A percentile compares a stretch with the other conserved stretches of the same genome.
Evolutionary conservation across 345 rosid species (phyloP).

Genomic region (Stellera chamaejasme): DNA sequence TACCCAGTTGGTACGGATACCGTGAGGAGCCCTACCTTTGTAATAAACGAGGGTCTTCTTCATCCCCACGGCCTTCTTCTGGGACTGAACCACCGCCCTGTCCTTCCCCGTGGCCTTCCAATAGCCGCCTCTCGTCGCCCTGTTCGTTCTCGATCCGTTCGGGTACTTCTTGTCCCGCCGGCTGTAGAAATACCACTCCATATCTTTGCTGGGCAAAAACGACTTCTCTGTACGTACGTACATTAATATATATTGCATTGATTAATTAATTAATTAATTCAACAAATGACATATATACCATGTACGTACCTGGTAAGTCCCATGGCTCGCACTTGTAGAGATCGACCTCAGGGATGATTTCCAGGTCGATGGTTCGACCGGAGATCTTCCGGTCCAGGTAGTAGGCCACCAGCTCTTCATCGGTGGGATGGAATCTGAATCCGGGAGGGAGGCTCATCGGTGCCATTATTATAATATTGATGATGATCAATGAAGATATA

Average conservation of each 20-base stretch:
- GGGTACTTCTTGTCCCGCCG: slow-evolving; percentile 76
- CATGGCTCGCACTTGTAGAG: slow-evolving; percentile 79
- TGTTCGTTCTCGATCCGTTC: slow-evolving; percentile 67
- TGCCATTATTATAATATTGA: slow-evolving; percentile 35
- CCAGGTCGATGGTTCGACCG: slow-evolving; percentile 58
- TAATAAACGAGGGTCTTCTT: slow-evolving; percentile 77
- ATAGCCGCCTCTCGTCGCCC: slow-evolving; percentile 65
- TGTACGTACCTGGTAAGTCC: slow-evolving; percentile 61
- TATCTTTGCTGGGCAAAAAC: slow-evolving; percentile 59
- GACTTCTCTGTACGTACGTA: slow-evolving; percentile 42
- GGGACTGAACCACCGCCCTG: slow-evolving; percentile 37
- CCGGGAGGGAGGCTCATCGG: slow-evolving; percentile 83
- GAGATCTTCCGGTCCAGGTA: slow-evolving; percentile 62
- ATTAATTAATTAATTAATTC: slow-evolving; percentile 2
- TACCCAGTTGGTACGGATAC: slow-evolving; percentile 66
- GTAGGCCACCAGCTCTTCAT: slow-evolving; percentile 73
- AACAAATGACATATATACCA: not conserved
- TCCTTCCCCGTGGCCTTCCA: slow-evolving; percentile 87
- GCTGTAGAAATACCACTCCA: slow-evolving; percentile 83
- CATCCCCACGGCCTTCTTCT: slow-evolving; percentile 50
- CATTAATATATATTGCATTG: not conserved
- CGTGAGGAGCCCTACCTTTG: slow-evolving; percentile 62
- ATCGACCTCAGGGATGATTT: slow-evolving; percentile 73
- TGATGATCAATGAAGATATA: no score
- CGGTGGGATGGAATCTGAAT: slow-evolving; percentile 79